Conservation (phyloP, 805 yeast genomes). For the Alloascoidea hylecoeti region DNA sequence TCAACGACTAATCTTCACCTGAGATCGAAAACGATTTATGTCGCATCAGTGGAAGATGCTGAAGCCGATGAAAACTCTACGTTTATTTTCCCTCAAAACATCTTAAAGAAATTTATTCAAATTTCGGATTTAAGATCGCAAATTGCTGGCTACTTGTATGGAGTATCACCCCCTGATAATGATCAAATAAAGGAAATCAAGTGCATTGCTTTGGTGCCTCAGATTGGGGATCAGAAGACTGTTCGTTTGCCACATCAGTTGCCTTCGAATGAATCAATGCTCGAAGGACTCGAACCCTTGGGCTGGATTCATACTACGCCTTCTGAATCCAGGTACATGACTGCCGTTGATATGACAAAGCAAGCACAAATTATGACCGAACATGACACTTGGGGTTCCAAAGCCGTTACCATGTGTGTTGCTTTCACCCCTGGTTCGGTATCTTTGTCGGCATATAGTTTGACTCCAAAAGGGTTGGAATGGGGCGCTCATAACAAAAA, state of each 20-base stretch:
- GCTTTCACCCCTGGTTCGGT: slow-evolving; percentile 77
- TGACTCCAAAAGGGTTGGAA: slow-evolving; percentile 48
- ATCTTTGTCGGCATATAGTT: slow-evolving; percentile 50
- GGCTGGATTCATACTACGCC: slow-evolving; percentile 95
- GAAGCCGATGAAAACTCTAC: slow-evolving; percentile 44
- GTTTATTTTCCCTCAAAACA: slow-evolving; percentile 70
- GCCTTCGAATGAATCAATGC: slow-evolving; percentile 24
- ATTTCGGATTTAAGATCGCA: slow-evolving; percentile 73
- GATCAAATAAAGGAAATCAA: slow-evolving; percentile 63
- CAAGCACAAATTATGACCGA: slow-evolving; percentile 26
- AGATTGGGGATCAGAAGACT: slow-evolving; percentile 56
- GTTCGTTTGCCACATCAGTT: slow-evolving; percentile 43
- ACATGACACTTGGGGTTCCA: slow-evolving; percentile 24
- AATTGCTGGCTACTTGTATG: slow-evolving; percentile 71
- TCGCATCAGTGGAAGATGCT: slow-evolving; percentile 45
- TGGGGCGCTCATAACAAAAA: slow-evolving; percentile 70
- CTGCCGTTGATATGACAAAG: slow-evolving; percentile 58
- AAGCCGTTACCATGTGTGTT: slow-evolving; percentile 45
- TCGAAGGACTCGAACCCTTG: slow-evolving; percentile 55
- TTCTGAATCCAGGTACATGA: slow-evolving; percentile 44
- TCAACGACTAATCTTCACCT: slow-evolving; percentile 59
- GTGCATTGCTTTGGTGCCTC: slow-evolving; percentile 74
- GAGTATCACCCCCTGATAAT: slow-evolving; percentile 64
- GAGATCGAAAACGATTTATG: slow-evolving; percentile 63
- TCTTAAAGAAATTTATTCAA: slow-evolving; percentile 63